Conservation (phyloP, 1,284 basidiomycete genomes). For the Tilletia indica region DNA sequence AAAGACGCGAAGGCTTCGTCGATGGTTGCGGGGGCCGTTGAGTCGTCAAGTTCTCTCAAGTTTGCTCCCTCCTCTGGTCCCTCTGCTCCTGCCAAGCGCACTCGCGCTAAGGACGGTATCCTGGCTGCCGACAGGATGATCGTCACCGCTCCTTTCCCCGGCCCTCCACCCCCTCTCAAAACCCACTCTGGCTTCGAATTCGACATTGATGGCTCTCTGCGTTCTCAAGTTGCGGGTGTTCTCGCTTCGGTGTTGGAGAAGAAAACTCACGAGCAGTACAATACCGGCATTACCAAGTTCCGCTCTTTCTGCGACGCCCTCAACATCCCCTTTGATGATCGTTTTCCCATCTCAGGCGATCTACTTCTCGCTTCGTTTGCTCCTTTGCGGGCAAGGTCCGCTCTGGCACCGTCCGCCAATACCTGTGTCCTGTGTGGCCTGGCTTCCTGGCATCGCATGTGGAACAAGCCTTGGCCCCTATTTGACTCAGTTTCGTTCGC, state of each 20-base stretch:
- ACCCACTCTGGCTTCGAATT: neutral
- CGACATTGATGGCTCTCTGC: neutral
- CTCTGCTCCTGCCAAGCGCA: neutral
- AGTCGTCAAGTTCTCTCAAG: too few species aligned
- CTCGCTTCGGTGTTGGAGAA: neutral
- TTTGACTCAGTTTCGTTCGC: neutral
- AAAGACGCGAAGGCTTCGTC: too few species aligned
- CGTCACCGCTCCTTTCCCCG: neutral
- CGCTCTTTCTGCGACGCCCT: neutral
- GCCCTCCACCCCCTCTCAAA: neutral
- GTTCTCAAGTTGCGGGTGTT: neutral
- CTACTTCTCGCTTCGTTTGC: conserved; percentile 1
- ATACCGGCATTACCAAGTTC: neutral
- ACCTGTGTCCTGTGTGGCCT: neutral
- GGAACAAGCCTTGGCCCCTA: neutral
- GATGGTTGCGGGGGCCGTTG: too few species aligned
- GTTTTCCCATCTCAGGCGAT: neutral
- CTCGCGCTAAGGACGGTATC: too few species aligned
- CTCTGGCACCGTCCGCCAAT: neutral
- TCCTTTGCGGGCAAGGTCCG: neutral
- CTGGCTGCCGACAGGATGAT: neutral
- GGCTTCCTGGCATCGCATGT: neutral
- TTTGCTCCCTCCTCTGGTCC: too few species aligned
- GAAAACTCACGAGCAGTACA: neutral
- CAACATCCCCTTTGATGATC: neutral